phyloP scores from a whole-genome alignment of 1,284 basidiomycete genomes.

The Taiwanofungus camphoratus region DNA sequence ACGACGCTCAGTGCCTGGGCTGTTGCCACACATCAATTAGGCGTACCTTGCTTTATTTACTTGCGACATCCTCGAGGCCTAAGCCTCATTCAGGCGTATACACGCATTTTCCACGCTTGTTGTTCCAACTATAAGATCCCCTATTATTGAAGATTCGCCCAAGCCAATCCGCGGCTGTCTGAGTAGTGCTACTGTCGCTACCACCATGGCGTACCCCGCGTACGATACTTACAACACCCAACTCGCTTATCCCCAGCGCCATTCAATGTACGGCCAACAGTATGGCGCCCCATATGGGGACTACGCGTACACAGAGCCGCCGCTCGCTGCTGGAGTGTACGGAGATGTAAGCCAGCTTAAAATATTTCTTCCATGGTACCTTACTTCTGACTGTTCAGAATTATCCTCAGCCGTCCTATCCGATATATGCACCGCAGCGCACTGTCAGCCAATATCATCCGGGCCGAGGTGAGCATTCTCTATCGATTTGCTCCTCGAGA shows the following conservation, averaged over 20 bases:
- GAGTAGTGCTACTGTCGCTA: background rate
- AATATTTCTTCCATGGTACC: background rate
- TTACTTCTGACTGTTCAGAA: slow-evolving; percentile 8
- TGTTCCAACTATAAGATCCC: background rate
- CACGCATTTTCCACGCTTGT: background rate
- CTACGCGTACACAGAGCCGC: slow-evolving; percentile 21
- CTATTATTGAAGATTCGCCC: background rate
- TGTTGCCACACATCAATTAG: background rate
- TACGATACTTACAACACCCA: slow-evolving; percentile 30
- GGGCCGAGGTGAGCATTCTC: slow-evolving; percentile 21
- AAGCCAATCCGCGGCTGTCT: background rate
- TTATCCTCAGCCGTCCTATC: slow-evolving; percentile 21
- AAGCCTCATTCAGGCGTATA: background rate
- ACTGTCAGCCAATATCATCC: slow-evolving; percentile 22
- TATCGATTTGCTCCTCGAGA: slow-evolving; percentile 3
- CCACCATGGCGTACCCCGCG: slow-evolving; percentile 30
- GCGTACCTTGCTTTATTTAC: background rate
- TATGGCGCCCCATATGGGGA: slow-evolving; percentile 23
- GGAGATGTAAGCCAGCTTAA: slow-evolving; percentile 18
- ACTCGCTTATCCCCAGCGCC: slow-evolving; percentile 25
- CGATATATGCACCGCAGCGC: slow-evolving; percentile 20
- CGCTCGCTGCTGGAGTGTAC: slow-evolving; percentile 21
- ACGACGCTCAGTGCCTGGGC: too few species aligned
- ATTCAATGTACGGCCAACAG: slow-evolving; percentile 19
- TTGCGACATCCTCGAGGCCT: background rate